Base-by-base conservation (phyloP, 306 rosid species). In the Morella rubra region DNA sequence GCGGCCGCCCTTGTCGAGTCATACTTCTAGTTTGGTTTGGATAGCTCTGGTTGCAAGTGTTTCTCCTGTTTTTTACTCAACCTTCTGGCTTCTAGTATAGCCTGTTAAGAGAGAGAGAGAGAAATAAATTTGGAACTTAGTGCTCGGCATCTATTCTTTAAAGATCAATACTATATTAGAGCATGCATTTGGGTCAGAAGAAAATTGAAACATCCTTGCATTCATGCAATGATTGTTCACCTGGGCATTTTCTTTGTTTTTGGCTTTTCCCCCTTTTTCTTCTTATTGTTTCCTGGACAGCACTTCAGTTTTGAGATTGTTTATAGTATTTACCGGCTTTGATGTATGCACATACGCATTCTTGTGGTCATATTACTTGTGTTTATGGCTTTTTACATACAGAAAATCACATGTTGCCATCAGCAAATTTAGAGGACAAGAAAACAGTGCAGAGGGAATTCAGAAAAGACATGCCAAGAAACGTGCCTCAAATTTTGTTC, bases 361-460 rank as follows among this genome's bases (percentile, higher is more conserved):
- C 44, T 47, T 68, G 27, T 73, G 51, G 54, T 69, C 56, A 40
- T 76, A 44, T 61, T 58, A 74, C 69, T 37, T 53, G 70, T 76
- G 67, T 65, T 27, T 87, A 18, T 79, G 85, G 49, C 71, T 78
- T 51, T 82, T 53, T 74, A 81, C 72, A 42, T 82, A 81, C 85
- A 92, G 98, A 80, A 92, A 95, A 87, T 87, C 97, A 18, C 96
- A 92, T 11, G 81, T 81, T 77, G 88, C 96, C 76, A 92, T 95
- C 78, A 85, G 92, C 79, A 89, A 89, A 83, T 94, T 94, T 80
- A 92, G 90, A 84, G 93, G 90, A 73, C 89, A 87, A 53, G 84
- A 82, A 64, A 76, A 74, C 72, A 69, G 77, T 69, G 20, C 72
- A 42, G 85, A 80, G 83, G 90, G 83, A 80, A 61, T 72, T 75